These are phyloP conservation scores for Dalechampia spathulata DNA, from an alignment of 441 rosid genomes.

Conservation along the genomic window DNA sequence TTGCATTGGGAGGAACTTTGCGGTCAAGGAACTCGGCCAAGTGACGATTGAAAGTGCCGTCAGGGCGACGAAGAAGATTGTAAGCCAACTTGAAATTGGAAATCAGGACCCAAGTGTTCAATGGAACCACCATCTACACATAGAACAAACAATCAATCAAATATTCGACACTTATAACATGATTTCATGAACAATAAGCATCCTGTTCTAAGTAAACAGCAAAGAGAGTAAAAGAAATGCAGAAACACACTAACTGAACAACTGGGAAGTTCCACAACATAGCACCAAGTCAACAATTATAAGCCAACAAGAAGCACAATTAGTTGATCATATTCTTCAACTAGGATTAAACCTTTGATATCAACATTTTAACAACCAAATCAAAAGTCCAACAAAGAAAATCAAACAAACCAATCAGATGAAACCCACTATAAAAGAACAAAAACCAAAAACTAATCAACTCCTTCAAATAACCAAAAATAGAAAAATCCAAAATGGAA, in stretches of 20 bases:
- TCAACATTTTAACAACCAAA: conserved; percentile 2
- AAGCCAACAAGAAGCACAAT: background rate
- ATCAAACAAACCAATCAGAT: conserved; percentile 5
- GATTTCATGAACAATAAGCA: background rate
- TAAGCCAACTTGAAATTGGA: conserved; percentile 93
- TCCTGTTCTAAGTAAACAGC: conserved; percentile 3
- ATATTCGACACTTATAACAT: no score
- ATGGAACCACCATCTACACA: conserved; percentile 81
- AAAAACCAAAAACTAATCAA: background rate
- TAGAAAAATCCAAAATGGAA: background rate
- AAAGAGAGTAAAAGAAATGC: conserved; percentile 1
- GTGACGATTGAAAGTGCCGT: conserved; percentile 87
- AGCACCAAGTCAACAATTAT: conserved; percentile 4
- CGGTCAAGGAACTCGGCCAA: conserved; percentile 93
- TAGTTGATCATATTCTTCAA: conserved; percentile 8
- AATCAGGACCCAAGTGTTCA: conserved; percentile 95
- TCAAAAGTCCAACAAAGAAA: background rate
- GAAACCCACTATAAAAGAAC: background rate
- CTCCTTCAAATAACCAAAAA: background rate
- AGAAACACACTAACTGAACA: background rate
- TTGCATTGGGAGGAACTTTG: conserved; percentile 67
- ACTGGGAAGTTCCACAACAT: background rate
- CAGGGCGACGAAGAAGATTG: conserved; percentile 81
- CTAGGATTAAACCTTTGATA: no score
- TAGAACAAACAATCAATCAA: conserved; percentile 14